phyloP scores from a whole-genome alignment of 2,329 filamentous ascomycete species.

The Aspergillus sp. region DNA sequence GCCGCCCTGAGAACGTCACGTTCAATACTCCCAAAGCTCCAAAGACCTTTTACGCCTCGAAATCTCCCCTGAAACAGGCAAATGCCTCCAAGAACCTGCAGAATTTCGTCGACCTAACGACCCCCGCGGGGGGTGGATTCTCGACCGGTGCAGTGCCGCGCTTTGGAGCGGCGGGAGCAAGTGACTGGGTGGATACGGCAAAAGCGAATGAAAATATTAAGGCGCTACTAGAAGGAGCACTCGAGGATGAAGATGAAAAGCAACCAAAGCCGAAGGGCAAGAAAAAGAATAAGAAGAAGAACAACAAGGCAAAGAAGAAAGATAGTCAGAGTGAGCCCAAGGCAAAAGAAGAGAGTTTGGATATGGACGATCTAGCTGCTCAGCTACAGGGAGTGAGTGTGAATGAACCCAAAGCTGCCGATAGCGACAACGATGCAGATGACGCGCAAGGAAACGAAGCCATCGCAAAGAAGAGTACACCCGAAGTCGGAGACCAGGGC shows the following conservation, averaged over 20 bases:
- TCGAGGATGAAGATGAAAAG: conserved; percentile 51
- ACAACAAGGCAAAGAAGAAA: conserved; percentile 19
- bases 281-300: conserved; percentile 28
- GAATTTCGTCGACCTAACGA: conserved; percentile 52
- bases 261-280: conserved; percentile 41
- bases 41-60: conserved; percentile 55
- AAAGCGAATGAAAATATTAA: conserved; percentile 55
- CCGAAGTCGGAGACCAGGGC: conserved; percentile 31
- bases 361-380: conserved; percentile 44
- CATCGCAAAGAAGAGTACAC: conserved; percentile 24
- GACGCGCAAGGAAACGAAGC: conserved; percentile 50
- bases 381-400: conserved; percentile 46
- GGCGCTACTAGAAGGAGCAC: conserved; percentile 50
- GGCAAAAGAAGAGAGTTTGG: conserved; percentile 27
- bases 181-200: conserved; percentile 49
- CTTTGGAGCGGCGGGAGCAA: conserved; percentile 56
- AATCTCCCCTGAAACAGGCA: conserved; percentile 38
- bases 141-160: conserved; percentile 48
- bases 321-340: conserved; percentile 17
- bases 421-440: conserved; percentile 33
- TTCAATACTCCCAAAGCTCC: conserved; percentile 52
- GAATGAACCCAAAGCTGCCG: conserved; percentile 23
- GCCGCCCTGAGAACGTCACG: conserved; percentile 49
- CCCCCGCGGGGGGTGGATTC: conserved; percentile 36
- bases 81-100: conserved; percentile 45